These are phyloP conservation scores for Collybia sp. DNA, from an alignment of 768 basidiomycete species.

Conservation along the genomic window DNA sequence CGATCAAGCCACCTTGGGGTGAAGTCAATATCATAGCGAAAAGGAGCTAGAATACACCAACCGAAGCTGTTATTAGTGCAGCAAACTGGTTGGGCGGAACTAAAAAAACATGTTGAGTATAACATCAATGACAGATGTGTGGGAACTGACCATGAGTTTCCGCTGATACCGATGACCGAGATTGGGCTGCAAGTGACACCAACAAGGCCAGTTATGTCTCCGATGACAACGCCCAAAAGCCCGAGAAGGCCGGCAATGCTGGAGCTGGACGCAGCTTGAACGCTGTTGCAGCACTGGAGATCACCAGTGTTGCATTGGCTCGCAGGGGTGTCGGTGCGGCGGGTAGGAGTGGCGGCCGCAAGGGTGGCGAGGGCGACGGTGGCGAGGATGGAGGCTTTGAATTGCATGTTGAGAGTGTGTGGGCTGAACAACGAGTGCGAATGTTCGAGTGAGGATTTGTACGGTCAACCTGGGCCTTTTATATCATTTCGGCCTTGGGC, in stretches of 20 bases:
- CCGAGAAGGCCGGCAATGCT: neutral
- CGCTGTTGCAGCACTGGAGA: neutral
- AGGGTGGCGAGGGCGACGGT: constrained; percentile 11
- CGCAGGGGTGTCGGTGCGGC: constrained; percentile 1
- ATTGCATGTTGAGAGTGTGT: too few species aligned
- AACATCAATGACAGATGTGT: neutral
- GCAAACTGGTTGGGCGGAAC: neutral
- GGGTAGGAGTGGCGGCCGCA: constrained; percentile 16
- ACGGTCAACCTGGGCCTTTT: too few species aligned
- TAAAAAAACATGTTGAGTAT: neutral
- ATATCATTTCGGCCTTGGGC: too few species aligned
- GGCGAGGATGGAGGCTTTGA: constrained; percentile 3
- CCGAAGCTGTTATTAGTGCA: neutral
- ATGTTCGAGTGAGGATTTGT: too few species aligned
- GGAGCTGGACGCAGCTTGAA: neutral
- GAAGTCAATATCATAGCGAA: neutral
- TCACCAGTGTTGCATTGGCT: neutral
- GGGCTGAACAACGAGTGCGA: too few species aligned
- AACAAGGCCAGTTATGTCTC: neutral
- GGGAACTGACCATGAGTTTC: neutral
- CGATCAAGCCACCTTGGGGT: neutral
- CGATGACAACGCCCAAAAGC: neutral
- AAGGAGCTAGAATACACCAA: neutral
- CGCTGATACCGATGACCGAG: neutral
- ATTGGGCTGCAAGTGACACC: neutral